Evolutionary conservation across 768 basidiomycete genomes (phyloP).

Genomic region (Lactarius hatsudake): DNA sequence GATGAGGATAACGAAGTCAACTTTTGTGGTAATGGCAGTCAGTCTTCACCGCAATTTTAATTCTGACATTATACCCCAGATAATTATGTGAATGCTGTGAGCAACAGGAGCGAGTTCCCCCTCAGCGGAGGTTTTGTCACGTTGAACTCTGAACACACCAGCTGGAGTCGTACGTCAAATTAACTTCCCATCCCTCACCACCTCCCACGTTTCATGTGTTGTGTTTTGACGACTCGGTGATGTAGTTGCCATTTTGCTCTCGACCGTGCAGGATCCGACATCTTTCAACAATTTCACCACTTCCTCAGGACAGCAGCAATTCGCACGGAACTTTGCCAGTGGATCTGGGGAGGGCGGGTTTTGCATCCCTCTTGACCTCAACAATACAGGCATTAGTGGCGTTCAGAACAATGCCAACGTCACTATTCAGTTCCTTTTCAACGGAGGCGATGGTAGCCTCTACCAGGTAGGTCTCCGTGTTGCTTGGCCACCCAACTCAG

Average conservation of each 20-base stretch:
- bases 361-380: conserved; percentile 68
- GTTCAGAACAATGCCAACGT: conserved; percentile 65
- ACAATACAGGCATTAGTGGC: conserved; percentile 45
- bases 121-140: conserved; percentile 58
- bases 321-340: conserved; percentile 48
- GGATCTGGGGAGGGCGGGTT: conserved; percentile 54
- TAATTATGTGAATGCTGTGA: conserved; percentile 52
- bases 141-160: conserved; percentile 62
- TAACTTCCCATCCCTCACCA: conserved; percentile 3
- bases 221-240: conserved; percentile 14
- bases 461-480: conserved; percentile 52
- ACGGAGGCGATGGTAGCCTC: conserved; percentile 69
- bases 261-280: conserved; percentile 55
- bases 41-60: neutral
- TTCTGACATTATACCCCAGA: conserved; percentile 41
- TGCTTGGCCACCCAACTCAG: neutral
- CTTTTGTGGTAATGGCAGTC: conserved; percentile 59
- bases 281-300: conserved; percentile 62
- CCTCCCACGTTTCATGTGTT: neutral
- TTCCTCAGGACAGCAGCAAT: conserved; percentile 36
- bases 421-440: conserved; percentile 65
- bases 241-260: conserved; percentile 53
- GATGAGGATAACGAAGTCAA: conserved; percentile 52
- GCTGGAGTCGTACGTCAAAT: conserved; percentile 51
- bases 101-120: conserved; percentile 67